Evolutionary conservation across 2,329 filamentous ascomycete genomes (phyloP).

Genomic region (Aspergillus spinulosporus): DNA sequence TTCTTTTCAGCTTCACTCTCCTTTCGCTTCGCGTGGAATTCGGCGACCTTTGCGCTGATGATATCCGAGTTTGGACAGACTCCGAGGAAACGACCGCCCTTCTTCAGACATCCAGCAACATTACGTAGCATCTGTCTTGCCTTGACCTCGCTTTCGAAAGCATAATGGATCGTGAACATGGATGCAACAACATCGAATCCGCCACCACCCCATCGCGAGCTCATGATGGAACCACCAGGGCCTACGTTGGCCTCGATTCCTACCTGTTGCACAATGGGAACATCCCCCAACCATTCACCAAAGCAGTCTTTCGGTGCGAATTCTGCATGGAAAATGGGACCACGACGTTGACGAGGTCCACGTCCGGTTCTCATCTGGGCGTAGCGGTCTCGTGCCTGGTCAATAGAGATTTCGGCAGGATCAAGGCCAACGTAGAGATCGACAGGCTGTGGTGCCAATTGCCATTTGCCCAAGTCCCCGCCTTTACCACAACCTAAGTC

Average conservation of each 20-base stretch:
- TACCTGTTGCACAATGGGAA: constrained; percentile 79
- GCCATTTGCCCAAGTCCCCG: constrained; percentile 93
- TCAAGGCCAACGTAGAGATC: constrained; percentile 92
- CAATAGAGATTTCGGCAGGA: constrained; percentile 86
- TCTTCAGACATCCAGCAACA: constrained; percentile 84
- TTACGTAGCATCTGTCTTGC: constrained; percentile 91
- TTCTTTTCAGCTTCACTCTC: constrained; percentile 47
- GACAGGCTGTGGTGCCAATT: constrained; percentile 86
- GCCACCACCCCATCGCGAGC: constrained; percentile 67
- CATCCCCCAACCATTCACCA: constrained; percentile 75
- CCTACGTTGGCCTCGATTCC: constrained; percentile 76
- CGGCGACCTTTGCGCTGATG: constrained; percentile 73
- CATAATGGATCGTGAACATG: constrained; percentile 99
- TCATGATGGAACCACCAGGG: constrained; percentile 54
- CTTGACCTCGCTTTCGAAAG: constrained; percentile 89
- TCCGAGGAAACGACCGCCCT: constrained; percentile 90
- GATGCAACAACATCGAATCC: constrained; percentile 96
- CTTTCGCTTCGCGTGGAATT: constrained; percentile 65
- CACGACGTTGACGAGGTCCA: constrained; percentile 55
- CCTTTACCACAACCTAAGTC: constrained; percentile 98
- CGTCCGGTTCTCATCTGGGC: constrained; percentile 64
- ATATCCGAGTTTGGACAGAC: constrained; percentile 97
- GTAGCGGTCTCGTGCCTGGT: constrained; percentile 85
- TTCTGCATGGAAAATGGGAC: constrained; percentile 74
- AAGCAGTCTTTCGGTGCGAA: constrained; percentile 94